These are phyloP conservation scores for Rubroshorea leprosula DNA, from an alignment of 345 rosid species.

Conservation along the genomic window DNA sequence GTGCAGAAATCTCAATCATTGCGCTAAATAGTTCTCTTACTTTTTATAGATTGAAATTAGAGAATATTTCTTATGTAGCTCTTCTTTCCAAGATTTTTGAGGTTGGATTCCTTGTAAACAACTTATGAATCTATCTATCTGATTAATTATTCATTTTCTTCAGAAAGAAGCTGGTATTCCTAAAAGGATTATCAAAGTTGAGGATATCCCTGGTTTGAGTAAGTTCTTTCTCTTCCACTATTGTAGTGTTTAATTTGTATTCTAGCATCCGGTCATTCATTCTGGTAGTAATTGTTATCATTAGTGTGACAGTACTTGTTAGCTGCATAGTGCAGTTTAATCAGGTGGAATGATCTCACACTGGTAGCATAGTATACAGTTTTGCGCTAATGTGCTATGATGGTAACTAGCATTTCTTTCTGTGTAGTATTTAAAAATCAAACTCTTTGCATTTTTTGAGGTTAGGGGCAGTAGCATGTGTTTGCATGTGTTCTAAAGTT, in stretches of 20 bases:
- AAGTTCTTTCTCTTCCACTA: constrained; percentile 35
- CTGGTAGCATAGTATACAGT: neutral
- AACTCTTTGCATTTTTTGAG: neutral
- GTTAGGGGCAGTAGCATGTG: neutral
- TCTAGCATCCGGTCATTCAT: neutral
- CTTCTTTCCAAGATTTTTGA: too few species aligned
- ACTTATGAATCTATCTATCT: constrained; percentile 6
- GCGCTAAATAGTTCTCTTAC: too few species aligned
- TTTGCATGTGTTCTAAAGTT: constrained; percentile 3
- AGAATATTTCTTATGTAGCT: too few species aligned
- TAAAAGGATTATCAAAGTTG: constrained; percentile 61
- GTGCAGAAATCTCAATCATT: too few species aligned
- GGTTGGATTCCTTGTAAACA: neutral
- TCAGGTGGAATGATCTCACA: neutral
- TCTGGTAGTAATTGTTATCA: neutral
- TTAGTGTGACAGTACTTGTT: neutral
- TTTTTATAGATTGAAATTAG: too few species aligned
- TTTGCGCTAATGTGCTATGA: neutral
- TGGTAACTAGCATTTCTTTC: neutral
- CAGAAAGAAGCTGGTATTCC: constrained; percentile 95
- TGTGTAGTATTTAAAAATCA: neutral
- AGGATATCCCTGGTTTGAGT: constrained; percentile 94
- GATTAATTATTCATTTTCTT: constrained; percentile 18
- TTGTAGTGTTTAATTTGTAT: neutral
- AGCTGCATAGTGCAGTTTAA: neutral